Evolutionary conservation across 2,329 filamentous ascomycete genomes (phyloP).

Genomic region (Capronia epimyces): DNA sequence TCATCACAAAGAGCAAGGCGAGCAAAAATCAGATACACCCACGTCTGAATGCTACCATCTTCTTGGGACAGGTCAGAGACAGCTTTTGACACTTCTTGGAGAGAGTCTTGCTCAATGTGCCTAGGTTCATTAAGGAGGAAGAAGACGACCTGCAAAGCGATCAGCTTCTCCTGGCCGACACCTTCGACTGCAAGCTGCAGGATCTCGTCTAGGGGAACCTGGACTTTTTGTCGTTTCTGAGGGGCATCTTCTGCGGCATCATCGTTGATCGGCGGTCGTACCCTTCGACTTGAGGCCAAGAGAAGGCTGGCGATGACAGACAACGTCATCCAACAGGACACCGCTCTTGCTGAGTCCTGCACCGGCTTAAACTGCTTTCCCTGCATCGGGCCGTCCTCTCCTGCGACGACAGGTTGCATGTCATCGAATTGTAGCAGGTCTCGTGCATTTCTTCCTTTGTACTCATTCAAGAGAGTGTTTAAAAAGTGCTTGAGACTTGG

Average conservation of each 20-base stretch:
- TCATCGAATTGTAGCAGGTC: slow-evolving; percentile 75
- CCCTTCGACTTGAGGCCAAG: slow-evolving; percentile 5
- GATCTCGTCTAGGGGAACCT: slow-evolving; percentile 11
- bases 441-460: slow-evolving; percentile 63
- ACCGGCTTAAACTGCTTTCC: slow-evolving; percentile 35
- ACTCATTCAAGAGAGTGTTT: slow-evolving; percentile 64
- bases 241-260: slow-evolving; percentile 6
- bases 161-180: slow-evolving; percentile 16
- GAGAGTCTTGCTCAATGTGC: slow-evolving; percentile 1
- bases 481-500: slow-evolving; percentile 10
- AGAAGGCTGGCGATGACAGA: slow-evolving; percentile 38
- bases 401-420: slow-evolving; percentile 50
- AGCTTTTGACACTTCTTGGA: slow-evolving; percentile 3
- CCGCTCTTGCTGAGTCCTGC: slow-evolving; percentile 34
- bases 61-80: slow-evolving; percentile 12
- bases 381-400: slow-evolving; percentile 34
- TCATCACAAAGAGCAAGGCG: not conserved
- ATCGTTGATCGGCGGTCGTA: not conserved
- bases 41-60: slow-evolving; percentile 16
- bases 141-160: slow-evolving; percentile 19
- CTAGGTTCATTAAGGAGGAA: slow-evolving; percentile 19
- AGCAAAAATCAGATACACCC: slow-evolving; percentile 19
- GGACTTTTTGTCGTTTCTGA: slow-evolving; percentile 21
- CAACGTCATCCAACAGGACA: slow-evolving; percentile 39
- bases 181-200: slow-evolving; percentile 9